A percentile compares a stretch with the other conserved stretches of the same genome.
These are phyloP conservation scores for Leucosporidium creatinivorum DNA, from an alignment of 768 basidiomycete genomes.

Conservation along the genomic window DNA sequence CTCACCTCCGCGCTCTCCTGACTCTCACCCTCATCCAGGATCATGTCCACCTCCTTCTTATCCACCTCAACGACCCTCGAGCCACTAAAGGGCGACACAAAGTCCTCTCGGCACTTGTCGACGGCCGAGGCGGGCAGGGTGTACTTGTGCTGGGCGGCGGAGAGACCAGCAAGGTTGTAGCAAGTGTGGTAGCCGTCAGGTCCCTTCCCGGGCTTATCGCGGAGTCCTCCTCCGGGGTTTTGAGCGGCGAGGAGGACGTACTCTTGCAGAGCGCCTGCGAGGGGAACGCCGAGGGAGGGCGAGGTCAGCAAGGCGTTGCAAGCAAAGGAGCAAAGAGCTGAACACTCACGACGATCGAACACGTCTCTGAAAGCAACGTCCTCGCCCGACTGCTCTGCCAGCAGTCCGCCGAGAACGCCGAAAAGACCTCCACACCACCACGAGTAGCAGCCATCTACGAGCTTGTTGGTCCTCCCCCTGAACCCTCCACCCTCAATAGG, in stretches of 20 bases:
- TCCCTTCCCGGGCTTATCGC: slow-evolving; percentile 96
- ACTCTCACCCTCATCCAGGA: slow-evolving; percentile 30
- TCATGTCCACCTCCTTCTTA: not conserved
- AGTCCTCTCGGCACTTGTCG: slow-evolving; percentile 24
- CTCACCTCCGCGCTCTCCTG: slow-evolving; percentile 41
- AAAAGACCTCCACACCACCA: slow-evolving; percentile 98
- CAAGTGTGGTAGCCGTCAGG: slow-evolving; percentile 93
- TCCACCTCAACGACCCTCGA: slow-evolving; percentile 1
- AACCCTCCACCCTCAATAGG: slow-evolving; percentile 86
- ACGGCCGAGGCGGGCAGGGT: slow-evolving; percentile 32
- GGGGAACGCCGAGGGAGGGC: not conserved
- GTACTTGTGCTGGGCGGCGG: slow-evolving; percentile 70
- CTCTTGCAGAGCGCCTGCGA: slow-evolving; percentile 63
- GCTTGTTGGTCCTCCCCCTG: slow-evolving; percentile 85
- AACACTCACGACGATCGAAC: slow-evolving; percentile 38
- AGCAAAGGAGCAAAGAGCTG: not conserved
- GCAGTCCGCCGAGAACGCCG: slow-evolving; percentile 51
- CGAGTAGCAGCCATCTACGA: slow-evolving; percentile 99
- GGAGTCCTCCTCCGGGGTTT: slow-evolving; percentile 71
- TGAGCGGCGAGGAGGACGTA: slow-evolving; percentile 83
- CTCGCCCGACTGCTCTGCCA: slow-evolving; percentile 38
- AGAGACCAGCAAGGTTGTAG: slow-evolving; percentile 85
- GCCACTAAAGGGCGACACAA: slow-evolving; percentile 15
- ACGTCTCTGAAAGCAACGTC: slow-evolving; percentile 27
- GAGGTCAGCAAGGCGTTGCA: not conserved